Evolutionary conservation across 805 yeast species (phyloP).

Genomic region (Danielia oregonensis): DNA sequence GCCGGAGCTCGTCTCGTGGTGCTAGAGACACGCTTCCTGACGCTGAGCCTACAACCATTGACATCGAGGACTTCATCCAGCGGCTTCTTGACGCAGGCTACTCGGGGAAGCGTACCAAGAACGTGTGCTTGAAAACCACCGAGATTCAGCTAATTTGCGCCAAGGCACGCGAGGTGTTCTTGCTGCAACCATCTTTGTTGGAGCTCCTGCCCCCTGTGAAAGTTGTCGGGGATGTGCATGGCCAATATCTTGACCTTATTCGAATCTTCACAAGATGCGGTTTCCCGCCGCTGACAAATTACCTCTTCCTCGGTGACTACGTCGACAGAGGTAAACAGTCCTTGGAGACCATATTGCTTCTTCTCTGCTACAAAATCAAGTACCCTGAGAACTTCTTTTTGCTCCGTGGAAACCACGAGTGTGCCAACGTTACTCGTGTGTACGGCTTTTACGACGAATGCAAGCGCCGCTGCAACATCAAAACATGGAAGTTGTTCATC

Average conservation of each 20-base stretch:
- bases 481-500: conserved; percentile 89
- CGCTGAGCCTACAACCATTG: conserved; percentile 21
- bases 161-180: conserved; percentile 81
- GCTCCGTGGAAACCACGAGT: conserved; percentile 93
- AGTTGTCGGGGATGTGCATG: conserved; percentile 93
- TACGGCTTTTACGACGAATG: conserved; percentile 98
- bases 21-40: conserved; percentile 9
- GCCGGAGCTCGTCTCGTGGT: conserved; percentile 7
- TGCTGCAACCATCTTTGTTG: conserved; percentile 84
- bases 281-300: conserved; percentile 91
- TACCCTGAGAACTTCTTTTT: conserved; percentile 95
- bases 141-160: conserved; percentile 82
- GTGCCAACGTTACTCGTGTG: conserved; percentile 94
- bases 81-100: conserved; percentile 93
- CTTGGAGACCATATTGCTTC: conserved; percentile 81
- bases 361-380: conserved; percentile 90
- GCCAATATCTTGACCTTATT: conserved; percentile 89
- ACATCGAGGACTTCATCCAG: conserved; percentile 88
- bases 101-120: conserved; percentile 87
- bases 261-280: conserved; percentile 94
- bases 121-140: conserved; percentile 81
- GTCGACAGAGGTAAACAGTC: conserved; percentile 98
- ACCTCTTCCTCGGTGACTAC: conserved; percentile 90
- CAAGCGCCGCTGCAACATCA: conserved; percentile 86
- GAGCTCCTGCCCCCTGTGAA: conserved; percentile 86